A percentile compares a stretch with the other conserved stretches of the same genome.
phyloP scores from a whole-genome alignment of 2,329 filamentous ascomycete species.

The Penicillium sp. region DNA sequence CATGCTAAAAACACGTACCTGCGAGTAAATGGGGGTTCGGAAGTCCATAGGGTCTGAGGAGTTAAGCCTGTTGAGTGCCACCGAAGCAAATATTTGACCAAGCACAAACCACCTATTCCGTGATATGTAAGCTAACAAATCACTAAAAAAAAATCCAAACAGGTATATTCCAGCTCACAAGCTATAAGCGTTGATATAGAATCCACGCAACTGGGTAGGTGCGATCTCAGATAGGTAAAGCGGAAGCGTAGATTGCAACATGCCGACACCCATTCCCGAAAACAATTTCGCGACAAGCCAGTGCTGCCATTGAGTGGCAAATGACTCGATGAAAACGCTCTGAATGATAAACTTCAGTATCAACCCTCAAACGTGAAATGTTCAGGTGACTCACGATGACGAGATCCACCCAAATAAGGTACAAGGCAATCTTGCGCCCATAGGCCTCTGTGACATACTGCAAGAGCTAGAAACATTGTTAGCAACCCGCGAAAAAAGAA shows the following conservation, averaged over 20 bases:
- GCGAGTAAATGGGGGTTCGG: constrained; percentile 45
- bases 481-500: background rate
- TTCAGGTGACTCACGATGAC: constrained; percentile 13
- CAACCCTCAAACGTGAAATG: background rate
- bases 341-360: background rate
- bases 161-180: constrained; percentile 31
- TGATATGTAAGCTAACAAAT: background rate
- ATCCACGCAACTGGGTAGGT: constrained; percentile 43
- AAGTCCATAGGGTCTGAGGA: constrained; percentile 34
- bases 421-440: constrained; percentile 39
- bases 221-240: constrained; percentile 46
- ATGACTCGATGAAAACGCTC: constrained; percentile 40
- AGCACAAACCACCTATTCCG: constrained; percentile 43
- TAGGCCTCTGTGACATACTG: constrained; percentile 38
- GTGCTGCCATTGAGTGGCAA: constrained; percentile 40
- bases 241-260: constrained; percentile 44
- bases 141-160: background rate
- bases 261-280: constrained; percentile 45
- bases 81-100: constrained; percentile 45
- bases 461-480: background rate
- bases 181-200: constrained; percentile 43
- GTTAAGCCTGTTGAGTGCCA: constrained; percentile 42
- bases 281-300: constrained; percentile 41
- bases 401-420: constrained; percentile 37
- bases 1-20: constrained; percentile 23